Evolutionary conservation across 2,329 filamentous ascomycete species (phyloP).

Genomic region (Fusarium redolens): DNA sequence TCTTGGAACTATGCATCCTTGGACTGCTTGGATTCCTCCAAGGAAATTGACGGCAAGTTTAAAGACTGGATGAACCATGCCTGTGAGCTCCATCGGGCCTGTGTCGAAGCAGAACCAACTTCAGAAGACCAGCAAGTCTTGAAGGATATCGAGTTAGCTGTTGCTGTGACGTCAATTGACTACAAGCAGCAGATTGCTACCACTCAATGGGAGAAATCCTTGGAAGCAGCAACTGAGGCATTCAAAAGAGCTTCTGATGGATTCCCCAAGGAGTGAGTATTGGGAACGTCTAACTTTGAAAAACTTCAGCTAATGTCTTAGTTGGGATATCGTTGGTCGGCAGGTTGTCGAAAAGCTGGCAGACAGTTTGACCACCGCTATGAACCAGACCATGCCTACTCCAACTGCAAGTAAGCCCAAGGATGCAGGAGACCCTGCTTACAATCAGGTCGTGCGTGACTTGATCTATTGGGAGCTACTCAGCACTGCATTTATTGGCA

Average conservation of each 20-base stretch:
- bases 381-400: background rate
- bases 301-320: background rate
- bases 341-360: background rate
- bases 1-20: background rate
- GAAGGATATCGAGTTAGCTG: background rate
- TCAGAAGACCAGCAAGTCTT: background rate
- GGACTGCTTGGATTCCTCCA: background rate
- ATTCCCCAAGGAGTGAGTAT: background rate
- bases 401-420: background rate
- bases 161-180: background rate
- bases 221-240: background rate
- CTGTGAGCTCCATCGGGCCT: background rate
- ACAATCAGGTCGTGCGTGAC: background rate
- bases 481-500: background rate
- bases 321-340: background rate
- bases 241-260: background rate
- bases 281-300: accelerated
- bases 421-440: background rate
- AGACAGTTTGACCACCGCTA: background rate
- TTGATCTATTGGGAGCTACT: background rate
- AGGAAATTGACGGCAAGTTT: background rate
- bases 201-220: background rate
- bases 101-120: background rate
- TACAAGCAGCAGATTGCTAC: background rate
- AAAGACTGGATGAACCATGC: background rate